A percentile compares a stretch with the other conserved stretches of the same genome.
phyloP scores from a whole-genome alignment of 768 basidiomycete genomes.

The Lentinula edodes region DNA sequence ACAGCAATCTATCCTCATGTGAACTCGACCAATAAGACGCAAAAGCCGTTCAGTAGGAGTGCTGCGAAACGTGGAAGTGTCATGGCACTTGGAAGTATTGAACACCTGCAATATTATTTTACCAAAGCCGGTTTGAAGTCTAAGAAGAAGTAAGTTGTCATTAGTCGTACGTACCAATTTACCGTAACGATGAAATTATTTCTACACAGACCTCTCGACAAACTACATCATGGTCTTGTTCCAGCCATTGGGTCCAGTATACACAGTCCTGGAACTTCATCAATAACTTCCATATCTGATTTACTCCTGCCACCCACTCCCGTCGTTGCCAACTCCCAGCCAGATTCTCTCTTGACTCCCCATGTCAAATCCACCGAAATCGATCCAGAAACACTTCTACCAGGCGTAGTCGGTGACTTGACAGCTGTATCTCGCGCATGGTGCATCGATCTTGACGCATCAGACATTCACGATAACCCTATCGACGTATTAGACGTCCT shows the following conservation, averaged over 20 bases:
- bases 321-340: slow-evolving; percentile 32
- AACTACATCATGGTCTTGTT: slow-evolving; percentile 57
- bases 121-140: slow-evolving; percentile 79
- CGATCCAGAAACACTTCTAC: slow-evolving; percentile 73
- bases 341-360: slow-evolving; percentile 39
- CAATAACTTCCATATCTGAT: slow-evolving; percentile 37
- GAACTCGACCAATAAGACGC: slow-evolving; percentile 63
- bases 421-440: slow-evolving; percentile 57
- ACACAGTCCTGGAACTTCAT: slow-evolving; percentile 35
- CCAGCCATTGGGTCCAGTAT: slow-evolving; percentile 68
- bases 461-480: slow-evolving; percentile 3
- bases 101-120: slow-evolving; percentile 93
- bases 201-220: slow-evolving; percentile 16
- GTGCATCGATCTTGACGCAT: slow-evolving; percentile 34
- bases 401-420: slow-evolving; percentile 74
- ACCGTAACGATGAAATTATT: background rate
- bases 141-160: slow-evolving; percentile 57
- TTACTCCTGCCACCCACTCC: slow-evolving; percentile 73
- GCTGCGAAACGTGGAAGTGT: slow-evolving; percentile 93
- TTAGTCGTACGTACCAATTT: background rate
- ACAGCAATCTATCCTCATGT: slow-evolving; percentile 77
- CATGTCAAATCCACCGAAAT: slow-evolving; percentile 63
- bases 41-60: slow-evolving; percentile 84
- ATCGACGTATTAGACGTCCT: slow-evolving; percentile 68
- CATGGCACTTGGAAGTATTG: slow-evolving; percentile 92